Evolutionary conservation across 176 grass and related monocot genomes (phyloP), one percentile per base, ranked within the genome.

Genomic region (Eremochloa ophiuroides): DNA sequence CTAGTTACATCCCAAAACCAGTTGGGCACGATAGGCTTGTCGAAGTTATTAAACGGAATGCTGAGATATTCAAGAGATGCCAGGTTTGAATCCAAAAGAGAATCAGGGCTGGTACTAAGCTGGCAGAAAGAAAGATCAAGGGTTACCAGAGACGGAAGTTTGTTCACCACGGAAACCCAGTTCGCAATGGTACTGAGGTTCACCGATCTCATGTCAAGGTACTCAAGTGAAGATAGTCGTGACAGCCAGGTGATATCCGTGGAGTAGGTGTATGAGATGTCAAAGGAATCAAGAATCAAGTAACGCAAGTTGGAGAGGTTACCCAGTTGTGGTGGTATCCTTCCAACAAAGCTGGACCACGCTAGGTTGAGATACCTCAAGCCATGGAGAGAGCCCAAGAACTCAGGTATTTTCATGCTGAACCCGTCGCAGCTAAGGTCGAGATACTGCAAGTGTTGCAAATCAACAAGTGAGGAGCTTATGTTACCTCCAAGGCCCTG

Each of bases 231-330:
- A 38, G 55, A 50, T 4, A 85, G 69, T 8, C 17, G 6, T 7
- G 74, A 38, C 5, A 85, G 13, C 83, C 83, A 85, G 0, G 53
- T 82, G 69, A 82, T 63, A 44, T 71, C 69, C 4, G 4, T 41
- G 0, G 69, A 27, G 69, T 28, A 3, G 2, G 13, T 44, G 42
- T 44, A n/a, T n/a, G n/a, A n/a, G n/a, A n/a, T 8, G 2, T 8
- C 38, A 40, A 40, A 40, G 42, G 38, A 44, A 44, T 44, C 47
- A 50, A 50, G 16, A 15, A 3, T 14, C 47, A 50, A 50, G 47
- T 20, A 50, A 6, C 47, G 47, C 47, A 50, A 50, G n/a, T n/a
- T n/a, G n/a, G n/a, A n/a, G n/a, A n/a, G n/a, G n/a, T n/a, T n/a
- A n/a, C n/a, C n/a, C n/a, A n/a, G n/a, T n/a, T n/a, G n/a, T n/a